These are phyloP conservation scores for Adansonia digitata DNA, from an alignment of 345 rosid species.

Conservation along the genomic window DNA sequence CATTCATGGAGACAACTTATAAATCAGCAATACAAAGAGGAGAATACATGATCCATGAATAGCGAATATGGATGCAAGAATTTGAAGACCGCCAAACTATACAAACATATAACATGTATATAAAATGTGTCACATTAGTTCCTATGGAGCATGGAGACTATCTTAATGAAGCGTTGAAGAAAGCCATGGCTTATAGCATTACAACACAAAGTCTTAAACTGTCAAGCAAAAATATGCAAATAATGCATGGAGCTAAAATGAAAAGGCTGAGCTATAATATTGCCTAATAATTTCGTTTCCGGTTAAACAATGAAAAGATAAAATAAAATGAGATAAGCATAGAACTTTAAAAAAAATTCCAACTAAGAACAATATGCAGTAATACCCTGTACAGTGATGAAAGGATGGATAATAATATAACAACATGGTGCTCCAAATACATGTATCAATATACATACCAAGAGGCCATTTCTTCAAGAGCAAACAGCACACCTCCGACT, in stretches of 20 bases:
- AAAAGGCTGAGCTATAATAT: background rate
- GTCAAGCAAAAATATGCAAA: background rate
- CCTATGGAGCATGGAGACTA: background rate
- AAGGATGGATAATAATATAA: background rate
- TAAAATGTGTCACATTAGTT: background rate
- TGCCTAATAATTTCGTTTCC: background rate
- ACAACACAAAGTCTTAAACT: background rate
- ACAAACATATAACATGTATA: background rate
- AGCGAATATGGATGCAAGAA: background rate
- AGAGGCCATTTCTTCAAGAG: conserved; percentile 94
- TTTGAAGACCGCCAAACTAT: background rate
- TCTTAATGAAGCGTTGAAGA: background rate
- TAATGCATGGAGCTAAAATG: background rate
- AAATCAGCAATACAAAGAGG: background rate
- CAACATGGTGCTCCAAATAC: background rate
- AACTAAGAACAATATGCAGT: background rate
- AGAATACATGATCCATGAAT: background rate
- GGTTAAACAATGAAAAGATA: background rate
- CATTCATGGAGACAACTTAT: background rate
- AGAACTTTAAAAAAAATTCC: background rate
- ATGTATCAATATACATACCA: conserved; percentile 47
- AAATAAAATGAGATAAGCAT: background rate
- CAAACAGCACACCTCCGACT: conserved; percentile 85
- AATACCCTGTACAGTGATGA: background rate
- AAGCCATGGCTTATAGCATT: background rate